Evolutionary conservation across 2,329 filamentous ascomycete species (phyloP).

Genomic region (Aphanoascus verrucosus): DNA sequence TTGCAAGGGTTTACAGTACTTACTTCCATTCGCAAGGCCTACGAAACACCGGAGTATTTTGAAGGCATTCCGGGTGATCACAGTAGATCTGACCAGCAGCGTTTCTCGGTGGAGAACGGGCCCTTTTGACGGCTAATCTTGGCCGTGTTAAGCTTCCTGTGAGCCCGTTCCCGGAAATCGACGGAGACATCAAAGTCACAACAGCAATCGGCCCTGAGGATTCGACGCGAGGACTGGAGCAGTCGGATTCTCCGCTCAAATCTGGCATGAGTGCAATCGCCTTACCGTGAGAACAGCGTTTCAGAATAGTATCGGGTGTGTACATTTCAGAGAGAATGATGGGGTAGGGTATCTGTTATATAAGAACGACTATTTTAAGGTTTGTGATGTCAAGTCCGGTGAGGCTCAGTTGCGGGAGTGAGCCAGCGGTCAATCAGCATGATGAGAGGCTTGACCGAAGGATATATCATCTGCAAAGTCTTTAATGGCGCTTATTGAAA

Average conservation of each 20-base stretch:
- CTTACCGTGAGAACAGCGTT: neutral
- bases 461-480: neutral
- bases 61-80: slow-evolving; percentile 56
- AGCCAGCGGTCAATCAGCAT: neutral
- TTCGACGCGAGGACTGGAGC: slow-evolving; percentile 2
- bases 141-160: slow-evolving; percentile 20
- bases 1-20: slow-evolving; percentile 36
- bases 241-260: slow-evolving; percentile 7
- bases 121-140: slow-evolving; percentile 34
- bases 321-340: neutral
- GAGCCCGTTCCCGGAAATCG: neutral
- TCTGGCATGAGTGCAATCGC: slow-evolving; percentile 5
- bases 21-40: slow-evolving; percentile 92
- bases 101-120: slow-evolving; percentile 50
- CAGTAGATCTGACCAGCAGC: slow-evolving; percentile 67
- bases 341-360: neutral
- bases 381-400: neutral
- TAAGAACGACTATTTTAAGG: neutral
- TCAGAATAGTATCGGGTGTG: neutral
- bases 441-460: neutral
- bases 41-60: slow-evolving; percentile 55
- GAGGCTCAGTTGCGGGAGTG: slow-evolving; percentile 8
- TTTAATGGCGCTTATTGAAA: slow-evolving; percentile 4
- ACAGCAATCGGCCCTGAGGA: neutral
- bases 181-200: slow-evolving; percentile 3